Evolutionary conservation across 2,329 filamentous ascomycete genomes (phyloP), one percentile per base, ranked within the genome.

Genomic region (Cordyceps farinosa): DNA sequence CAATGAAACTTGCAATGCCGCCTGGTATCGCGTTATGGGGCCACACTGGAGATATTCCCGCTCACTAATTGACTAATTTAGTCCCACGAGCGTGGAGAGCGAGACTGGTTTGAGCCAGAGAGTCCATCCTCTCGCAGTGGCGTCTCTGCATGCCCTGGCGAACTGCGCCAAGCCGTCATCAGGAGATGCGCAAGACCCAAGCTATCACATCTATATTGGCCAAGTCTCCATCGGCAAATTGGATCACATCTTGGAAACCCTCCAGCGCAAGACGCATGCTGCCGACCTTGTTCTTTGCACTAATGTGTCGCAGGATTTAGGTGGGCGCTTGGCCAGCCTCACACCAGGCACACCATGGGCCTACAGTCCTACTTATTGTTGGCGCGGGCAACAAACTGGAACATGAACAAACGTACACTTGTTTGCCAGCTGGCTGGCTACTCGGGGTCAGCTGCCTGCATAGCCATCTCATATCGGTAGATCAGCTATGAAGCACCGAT

Each of bases 391-490:
- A 38, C 9, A 38, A 38, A 10, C 9, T 13, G 9, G 38, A 40
- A 1, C 3, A 15, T 15, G 15, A 13, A 13, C 38, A 40, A 15
- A 22, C 22, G 45, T 5, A 48, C 45, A 5, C 45, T 48, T 34
- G 1, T 15, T 32, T 29, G 17, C 30, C 15, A 13, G 38, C 48
- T 6, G 8, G 30, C 29, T 51, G 30, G 29, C 8, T 15, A 9
- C 29, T 50, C 15, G 32, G 13, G 22, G 56, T 50, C 42, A 59
- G 32, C 34, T 42, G 56, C 34, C n/a, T 40, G 17, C 30, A 32
- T 58, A n/a, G 9, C 32, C 47, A 32, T 60, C 27, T 17, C 57
- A 60, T 52, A 44, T 60, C 57, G 36, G 57, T 7, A 44, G 36
- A 60, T 52, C 38, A 52, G 38, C 47, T 34, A 32, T 2, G 3